Evolutionary conservation across 2,329 filamentous ascomycete genomes (phyloP).

Genomic region (Fusarium transvaalense): DNA sequence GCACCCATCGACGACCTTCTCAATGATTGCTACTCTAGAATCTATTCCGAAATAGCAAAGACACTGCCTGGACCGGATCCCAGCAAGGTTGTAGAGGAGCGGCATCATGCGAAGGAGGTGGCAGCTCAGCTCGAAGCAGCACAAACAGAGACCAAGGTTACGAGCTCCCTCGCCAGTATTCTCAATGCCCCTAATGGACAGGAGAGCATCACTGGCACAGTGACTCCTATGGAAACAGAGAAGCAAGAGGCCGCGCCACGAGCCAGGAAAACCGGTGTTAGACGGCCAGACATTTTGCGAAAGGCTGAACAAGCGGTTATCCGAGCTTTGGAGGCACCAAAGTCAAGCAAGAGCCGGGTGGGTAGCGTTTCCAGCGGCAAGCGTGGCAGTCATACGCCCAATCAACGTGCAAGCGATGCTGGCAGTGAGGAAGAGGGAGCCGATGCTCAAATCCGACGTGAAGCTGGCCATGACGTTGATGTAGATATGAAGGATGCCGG

Average conservation of each 20-base stretch:
- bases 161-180: constrained; percentile 57
- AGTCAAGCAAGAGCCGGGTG: constrained; percentile 61
- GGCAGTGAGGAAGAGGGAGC: constrained; percentile 58
- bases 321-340: constrained; percentile 63
- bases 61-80: constrained; percentile 66
- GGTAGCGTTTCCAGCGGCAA: constrained; percentile 66
- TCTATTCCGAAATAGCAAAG: constrained; percentile 77
- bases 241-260: constrained; percentile 58
- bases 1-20: constrained; percentile 92
- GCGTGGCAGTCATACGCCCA: constrained; percentile 58
- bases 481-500: constrained; percentile 61
- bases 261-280: constrained; percentile 59
- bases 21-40: constrained; percentile 84
- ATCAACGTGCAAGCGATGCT: constrained; percentile 52
- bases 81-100: constrained; percentile 61
- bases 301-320: constrained; percentile 71
- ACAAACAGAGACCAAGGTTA: constrained; percentile 52
- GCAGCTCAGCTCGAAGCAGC: constrained; percentile 54
- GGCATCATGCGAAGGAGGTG: constrained; percentile 58
- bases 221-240: constrained; percentile 56
- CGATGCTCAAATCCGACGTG: constrained; percentile 55
- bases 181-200: constrained; percentile 59
- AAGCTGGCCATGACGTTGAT: constrained; percentile 52
- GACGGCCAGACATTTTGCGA: constrained; percentile 69
- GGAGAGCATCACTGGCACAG: constrained; percentile 52